Base-by-base conservation (phyloP, 2,329 filamentous ascomycete genomes). In the Aspergillus eucalypticola region DNA sequence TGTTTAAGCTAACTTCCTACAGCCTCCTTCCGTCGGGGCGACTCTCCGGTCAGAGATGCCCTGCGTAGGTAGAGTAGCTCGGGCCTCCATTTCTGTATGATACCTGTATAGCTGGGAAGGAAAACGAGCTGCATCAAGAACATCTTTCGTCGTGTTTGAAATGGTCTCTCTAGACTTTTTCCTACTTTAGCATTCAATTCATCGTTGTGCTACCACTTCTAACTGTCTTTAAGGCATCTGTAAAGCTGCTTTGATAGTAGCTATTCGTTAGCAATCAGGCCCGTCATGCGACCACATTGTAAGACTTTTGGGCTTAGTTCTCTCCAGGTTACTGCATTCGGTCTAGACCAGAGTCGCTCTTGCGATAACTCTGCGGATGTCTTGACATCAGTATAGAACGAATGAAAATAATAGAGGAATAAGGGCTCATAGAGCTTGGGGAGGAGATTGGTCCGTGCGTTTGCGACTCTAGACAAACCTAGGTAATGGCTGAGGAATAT, bases 1-100 rank as follows among this genome's bases (percentile, higher is more conserved):
- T 13, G 2, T 6, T 17, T 21, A 54, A 39, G 59, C 67, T 68
- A 64, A 69, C 56, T 42, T 27, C 15, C 41, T 58, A 39, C 63
- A 79, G 77, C 76, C 69, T 78, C 76, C 21, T 79, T 79, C 73
- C 76, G 77, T 61, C 75, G 76, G 57, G 77, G 77, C 49, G 76
- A 78, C 58, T 75, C 74, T 48, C 76, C 75, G 54, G 63, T 75
- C 55, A 71, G 73, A 67, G 72, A 77, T 60, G 74, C 74, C 41
- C 70, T 77, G 63, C 75, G 73, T 64, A 66, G 75, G 61, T 73
- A 75, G 63, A 72, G 54, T 54, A 52, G 53, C 49, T 67, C 59
- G 11, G 58, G 58, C 60, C 61, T 66, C 60, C 62, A 52, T 63
- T 64, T 58, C 66, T 75, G 73, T 74, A 74, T 70, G 72, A 75